A percentile compares a stretch with the other conserved stretches of the same genome.
Conservation (phyloP, 176 grass and related monocot species). For the Secale cereale region DNA sequence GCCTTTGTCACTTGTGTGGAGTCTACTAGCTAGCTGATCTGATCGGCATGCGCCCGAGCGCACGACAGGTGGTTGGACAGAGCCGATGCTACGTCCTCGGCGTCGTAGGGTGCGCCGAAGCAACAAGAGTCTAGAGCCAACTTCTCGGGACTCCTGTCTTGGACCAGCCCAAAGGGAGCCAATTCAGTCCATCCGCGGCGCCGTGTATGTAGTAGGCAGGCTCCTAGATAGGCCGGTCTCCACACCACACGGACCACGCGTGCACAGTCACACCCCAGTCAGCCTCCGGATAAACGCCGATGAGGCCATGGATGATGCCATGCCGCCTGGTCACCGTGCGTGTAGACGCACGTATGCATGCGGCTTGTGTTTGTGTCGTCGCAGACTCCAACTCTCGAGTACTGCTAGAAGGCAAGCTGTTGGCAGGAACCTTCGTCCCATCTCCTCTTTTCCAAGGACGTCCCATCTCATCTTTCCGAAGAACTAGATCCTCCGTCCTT, state of each 20-base stretch:
- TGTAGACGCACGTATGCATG: background rate
- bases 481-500: conserved; percentile 16
- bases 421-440: background rate
- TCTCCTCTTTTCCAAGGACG: too few species aligned
- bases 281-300: background rate
- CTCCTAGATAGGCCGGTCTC: background rate
- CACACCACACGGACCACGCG: background rate
- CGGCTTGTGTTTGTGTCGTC: conserved; percentile 19
- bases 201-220: background rate
- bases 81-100: background rate
- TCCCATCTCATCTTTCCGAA: background rate
- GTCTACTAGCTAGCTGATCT: background rate
- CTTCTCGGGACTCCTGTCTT: background rate
- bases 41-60: background rate
- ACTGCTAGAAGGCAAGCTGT: background rate
- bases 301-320: background rate
- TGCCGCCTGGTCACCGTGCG: too few species aligned
- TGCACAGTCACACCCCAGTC: background rate
- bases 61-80: conserved; percentile 6
- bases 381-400: conserved; percentile 23
- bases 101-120: background rate
- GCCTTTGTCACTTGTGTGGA: background rate
- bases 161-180: background rate
- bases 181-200: conserved; percentile 1
- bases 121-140: conserved; percentile 15